A percentile compares a stretch with the other conserved stretches of the same genome.
Conservation (phyloP, 257 asterid genomes). For the Scutellaria minor region DNA sequence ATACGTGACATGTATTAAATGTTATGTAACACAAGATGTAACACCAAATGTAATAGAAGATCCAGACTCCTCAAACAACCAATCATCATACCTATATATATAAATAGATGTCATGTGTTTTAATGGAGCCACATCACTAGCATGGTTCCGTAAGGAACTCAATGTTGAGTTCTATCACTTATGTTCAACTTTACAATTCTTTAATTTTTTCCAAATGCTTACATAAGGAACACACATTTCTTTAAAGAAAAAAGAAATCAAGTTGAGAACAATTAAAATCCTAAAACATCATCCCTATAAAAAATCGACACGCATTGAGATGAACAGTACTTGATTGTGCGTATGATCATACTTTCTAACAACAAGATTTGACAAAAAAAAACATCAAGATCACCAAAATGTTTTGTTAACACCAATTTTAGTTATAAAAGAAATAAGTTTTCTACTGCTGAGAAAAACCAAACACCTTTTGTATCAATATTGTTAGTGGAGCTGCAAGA, state of each 20-base stretch:
- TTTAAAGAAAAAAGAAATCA: not conserved
- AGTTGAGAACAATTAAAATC: not conserved
- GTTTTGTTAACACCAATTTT: slow-evolving; percentile 41
- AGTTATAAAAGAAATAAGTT: slow-evolving; percentile 36
- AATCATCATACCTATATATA: too few relatives aligned
- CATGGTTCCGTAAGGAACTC: too few relatives aligned
- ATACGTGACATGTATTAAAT: too few relatives aligned
- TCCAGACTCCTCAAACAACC: too few relatives aligned
- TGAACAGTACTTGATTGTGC: not conserved
- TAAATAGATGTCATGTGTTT: too few relatives aligned
- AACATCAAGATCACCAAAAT: slow-evolving; percentile 35
- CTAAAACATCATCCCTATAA: not conserved
- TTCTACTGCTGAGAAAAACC: slow-evolving; percentile 37
- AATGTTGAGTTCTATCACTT: too few relatives aligned
- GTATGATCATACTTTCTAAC: slow-evolving; percentile 5
- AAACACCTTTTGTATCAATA: slow-evolving; percentile 42
- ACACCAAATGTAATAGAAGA: too few relatives aligned
- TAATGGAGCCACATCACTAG: too few relatives aligned
- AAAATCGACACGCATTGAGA: slow-evolving; percentile 37
- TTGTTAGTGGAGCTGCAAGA: slow-evolving; percentile 44
- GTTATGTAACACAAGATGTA: too few relatives aligned
- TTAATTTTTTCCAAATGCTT: too few relatives aligned
- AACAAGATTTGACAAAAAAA: not conserved
- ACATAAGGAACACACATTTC: too few relatives aligned
- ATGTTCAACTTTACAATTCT: too few relatives aligned